Evolutionary conservation across 805 yeast species (phyloP).

Genomic region (Saccharomycopsis schoenii): DNA sequence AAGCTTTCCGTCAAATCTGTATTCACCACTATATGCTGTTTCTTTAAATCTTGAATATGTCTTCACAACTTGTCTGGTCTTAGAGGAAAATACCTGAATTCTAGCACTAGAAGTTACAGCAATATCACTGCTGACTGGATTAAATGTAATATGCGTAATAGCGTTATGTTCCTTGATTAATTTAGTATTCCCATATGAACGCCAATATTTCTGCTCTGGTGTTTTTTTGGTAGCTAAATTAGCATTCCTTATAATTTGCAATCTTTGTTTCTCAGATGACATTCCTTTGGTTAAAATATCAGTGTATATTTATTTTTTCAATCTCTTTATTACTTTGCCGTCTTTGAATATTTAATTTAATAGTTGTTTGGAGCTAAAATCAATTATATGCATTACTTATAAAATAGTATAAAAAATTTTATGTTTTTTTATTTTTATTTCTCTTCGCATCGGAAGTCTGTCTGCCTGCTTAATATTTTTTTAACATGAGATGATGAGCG

Average conservation of each 20-base stretch:
- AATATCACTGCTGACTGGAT: conserved; percentile 80
- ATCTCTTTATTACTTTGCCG: neutral
- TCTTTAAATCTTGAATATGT: conserved; percentile 85
- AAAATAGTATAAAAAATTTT: neutral
- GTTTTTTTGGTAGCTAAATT: conserved; percentile 77
- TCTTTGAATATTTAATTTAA: neutral
- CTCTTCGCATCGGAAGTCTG: neutral
- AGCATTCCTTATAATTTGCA: conserved; percentile 58
- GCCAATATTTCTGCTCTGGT: conserved; percentile 92
- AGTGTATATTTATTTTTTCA: neutral
- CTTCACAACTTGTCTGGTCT: conserved; percentile 82
- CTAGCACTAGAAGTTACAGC: conserved; percentile 89
- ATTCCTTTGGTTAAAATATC: conserved; percentile 27
- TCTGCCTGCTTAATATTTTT: neutral
- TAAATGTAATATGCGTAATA: conserved; percentile 78
- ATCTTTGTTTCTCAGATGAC: conserved; percentile 66
- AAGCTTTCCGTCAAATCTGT: conserved; percentile 82
- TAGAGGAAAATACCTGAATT: conserved; percentile 87
- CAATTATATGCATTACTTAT: neutral
- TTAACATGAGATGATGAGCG: neutral
- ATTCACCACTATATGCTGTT: conserved; percentile 85
- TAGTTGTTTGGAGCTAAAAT: neutral
- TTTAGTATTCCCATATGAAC: conserved; percentile 76
- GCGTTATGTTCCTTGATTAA: conserved; percentile 90
- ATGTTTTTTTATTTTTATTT: neutral